Percentiles rank a stretch among this genome's conserved stretches.
These are phyloP conservation scores for Penicillium frequentans DNA, from an alignment of 2,329 filamentous ascomycete species.

Conservation along the genomic window DNA sequence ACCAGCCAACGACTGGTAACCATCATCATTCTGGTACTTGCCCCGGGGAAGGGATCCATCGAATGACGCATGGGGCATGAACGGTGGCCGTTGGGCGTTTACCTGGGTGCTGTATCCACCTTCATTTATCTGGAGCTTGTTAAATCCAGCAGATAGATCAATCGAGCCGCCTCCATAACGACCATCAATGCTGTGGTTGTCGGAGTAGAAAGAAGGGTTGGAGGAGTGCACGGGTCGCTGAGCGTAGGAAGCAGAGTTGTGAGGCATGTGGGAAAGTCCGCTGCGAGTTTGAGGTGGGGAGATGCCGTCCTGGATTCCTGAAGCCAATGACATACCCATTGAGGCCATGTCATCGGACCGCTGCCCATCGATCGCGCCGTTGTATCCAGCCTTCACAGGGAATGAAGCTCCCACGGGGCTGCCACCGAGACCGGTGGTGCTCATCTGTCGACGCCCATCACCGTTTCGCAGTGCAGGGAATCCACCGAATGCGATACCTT, in stretches of 20 bases:
- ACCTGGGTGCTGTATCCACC: constrained; percentile 34
- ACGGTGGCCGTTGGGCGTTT: constrained; percentile 28
- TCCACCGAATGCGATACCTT: constrained; percentile 32
- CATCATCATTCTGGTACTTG: constrained; percentile 39
- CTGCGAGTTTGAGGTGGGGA: constrained; percentile 25
- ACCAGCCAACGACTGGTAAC: constrained; percentile 29
- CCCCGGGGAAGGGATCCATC: constrained; percentile 49
- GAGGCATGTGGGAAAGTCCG: constrained; percentile 34
- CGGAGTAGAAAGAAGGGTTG: constrained; percentile 41
- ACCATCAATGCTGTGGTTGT: constrained; percentile 35
- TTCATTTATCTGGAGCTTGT: constrained; percentile 38
- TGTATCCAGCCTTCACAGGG: constrained; percentile 30
- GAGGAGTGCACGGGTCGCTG: constrained; percentile 38
- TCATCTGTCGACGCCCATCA: constrained; percentile 35
- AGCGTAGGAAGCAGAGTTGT: constrained; percentile 35
- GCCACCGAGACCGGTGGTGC: constrained; percentile 30
- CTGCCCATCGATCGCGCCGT: constrained; percentile 28
- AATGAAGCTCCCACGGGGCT: constrained; percentile 33
- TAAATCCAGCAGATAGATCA: constrained; percentile 33
- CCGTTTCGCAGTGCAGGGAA: constrained; percentile 34
- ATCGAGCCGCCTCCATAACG: constrained; percentile 30
- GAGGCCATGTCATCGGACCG: constrained; percentile 31
- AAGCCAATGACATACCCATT: constrained; percentile 31
- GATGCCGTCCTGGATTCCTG: constrained; percentile 29
- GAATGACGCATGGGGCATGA: constrained; percentile 39